Conservation (phyloP, 139 green algal genomes). For the Volvox africanus region DNA sequence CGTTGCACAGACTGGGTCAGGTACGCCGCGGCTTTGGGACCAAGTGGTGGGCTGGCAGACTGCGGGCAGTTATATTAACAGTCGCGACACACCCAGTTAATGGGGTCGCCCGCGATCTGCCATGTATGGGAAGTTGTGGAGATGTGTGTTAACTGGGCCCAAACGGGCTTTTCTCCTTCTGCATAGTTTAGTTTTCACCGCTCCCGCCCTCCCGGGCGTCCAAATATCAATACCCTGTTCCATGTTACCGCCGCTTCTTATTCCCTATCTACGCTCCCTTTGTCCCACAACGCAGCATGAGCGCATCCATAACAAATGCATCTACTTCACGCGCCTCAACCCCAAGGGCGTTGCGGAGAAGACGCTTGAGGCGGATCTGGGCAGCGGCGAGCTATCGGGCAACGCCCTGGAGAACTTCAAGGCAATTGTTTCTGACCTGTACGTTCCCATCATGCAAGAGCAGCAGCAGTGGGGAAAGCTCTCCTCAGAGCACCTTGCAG, state of each 20-base stretch:
- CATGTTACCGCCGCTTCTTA: neutral
- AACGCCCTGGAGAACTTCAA: conserved; percentile 78
- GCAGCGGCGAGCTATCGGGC: conserved; percentile 62
- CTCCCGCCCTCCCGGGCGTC: too few species aligned
- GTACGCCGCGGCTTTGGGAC: conserved; percentile 13
- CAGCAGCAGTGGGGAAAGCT: conserved; percentile 77
- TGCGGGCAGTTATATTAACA: too few species aligned
- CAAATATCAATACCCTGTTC: neutral
- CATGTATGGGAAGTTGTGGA: too few species aligned
- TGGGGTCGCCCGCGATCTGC: too few species aligned
- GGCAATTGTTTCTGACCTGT: conserved; percentile 84
- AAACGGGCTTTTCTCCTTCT: too few species aligned
- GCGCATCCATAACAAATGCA: conserved; percentile 67
- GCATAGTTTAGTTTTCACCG: too few species aligned
- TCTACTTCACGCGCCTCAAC: conserved; percentile 80
- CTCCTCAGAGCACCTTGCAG: conserved; percentile 63
- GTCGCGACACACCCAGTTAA: too few species aligned
- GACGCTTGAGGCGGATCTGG: conserved; percentile 71
- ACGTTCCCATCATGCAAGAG: conserved; percentile 81
- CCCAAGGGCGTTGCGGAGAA: conserved; percentile 81
- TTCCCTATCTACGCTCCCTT: neutral
- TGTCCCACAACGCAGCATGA: conserved; percentile 62
- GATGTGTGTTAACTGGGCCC: too few species aligned
- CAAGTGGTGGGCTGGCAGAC: too few species aligned
- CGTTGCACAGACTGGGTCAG: conserved; percentile 54